These are phyloP conservation scores for Pseudopithomyces maydicus DNA, from an alignment of 2,329 filamentous ascomycete species.

Conservation along the genomic window DNA sequence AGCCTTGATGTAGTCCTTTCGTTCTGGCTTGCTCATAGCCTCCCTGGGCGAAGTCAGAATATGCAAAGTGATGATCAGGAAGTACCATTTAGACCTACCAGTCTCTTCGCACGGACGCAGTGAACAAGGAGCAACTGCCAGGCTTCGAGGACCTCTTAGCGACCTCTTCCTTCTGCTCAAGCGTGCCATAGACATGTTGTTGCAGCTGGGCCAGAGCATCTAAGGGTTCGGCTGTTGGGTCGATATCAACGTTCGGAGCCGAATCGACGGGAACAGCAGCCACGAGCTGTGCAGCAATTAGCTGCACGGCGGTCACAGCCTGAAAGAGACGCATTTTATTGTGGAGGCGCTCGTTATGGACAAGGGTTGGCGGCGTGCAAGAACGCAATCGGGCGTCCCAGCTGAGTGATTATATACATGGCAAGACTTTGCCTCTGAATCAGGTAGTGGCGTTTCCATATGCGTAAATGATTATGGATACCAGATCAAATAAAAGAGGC, in stretches of 20 bases:
- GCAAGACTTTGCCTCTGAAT: background rate
- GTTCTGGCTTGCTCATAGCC: background rate
- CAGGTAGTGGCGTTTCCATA: background rate
- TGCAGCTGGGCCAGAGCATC: background rate
- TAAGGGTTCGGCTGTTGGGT: background rate
- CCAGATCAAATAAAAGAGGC: background rate
- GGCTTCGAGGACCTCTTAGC: background rate
- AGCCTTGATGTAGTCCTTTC: constrained; percentile 11
- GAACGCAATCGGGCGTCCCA: background rate
- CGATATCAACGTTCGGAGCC: background rate
- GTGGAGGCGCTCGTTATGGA: background rate
- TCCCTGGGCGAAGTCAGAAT: background rate
- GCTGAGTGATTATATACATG: background rate
- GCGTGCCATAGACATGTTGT: background rate
- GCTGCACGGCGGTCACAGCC: background rate
- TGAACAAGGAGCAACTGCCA: background rate
- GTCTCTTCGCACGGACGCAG: background rate
- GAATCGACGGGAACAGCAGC: background rate
- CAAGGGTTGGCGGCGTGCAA: background rate
- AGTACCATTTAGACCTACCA: background rate
- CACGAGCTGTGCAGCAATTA: background rate
- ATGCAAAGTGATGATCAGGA: background rate
- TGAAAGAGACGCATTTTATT: background rate
- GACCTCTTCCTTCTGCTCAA: background rate
- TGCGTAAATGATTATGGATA: background rate